These are phyloP conservation scores for Pythium dissimile DNA, from an alignment of 352 stramenopile species.

Conservation along the genomic window DNA sequence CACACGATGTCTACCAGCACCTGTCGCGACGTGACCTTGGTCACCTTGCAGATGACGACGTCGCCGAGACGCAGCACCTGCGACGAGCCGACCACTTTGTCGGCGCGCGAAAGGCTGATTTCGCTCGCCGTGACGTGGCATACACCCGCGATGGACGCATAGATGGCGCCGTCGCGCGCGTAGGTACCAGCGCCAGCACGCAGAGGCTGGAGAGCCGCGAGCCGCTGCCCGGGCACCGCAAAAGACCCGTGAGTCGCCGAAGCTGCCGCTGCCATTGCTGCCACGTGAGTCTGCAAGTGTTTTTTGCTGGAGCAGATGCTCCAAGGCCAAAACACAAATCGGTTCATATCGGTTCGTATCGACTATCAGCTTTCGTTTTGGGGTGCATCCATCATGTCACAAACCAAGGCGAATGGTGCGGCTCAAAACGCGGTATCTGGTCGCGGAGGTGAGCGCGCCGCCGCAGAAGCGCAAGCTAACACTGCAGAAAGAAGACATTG, in stretches of 20 bases:
- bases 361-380: neutral
- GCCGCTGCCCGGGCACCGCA: slow-evolving; percentile 55
- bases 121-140: slow-evolving; percentile 35
- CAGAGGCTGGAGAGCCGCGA: slow-evolving; percentile 36
- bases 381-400: neutral
- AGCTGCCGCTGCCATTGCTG: slow-evolving; percentile 21
- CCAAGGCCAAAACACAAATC: neutral
- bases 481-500: slow-evolving; percentile 61
- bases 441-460: slow-evolving; percentile 44
- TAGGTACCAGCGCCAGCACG: slow-evolving; percentile 51
- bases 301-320: slow-evolving; percentile 3
- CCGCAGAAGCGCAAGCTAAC: slow-evolving; percentile 37
- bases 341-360: slow-evolving; percentile 5
- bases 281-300: neutral
- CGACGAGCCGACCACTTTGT: slow-evolving; percentile 58
- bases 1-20: slow-evolving; percentile 78
- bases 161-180: slow-evolving; percentile 57
- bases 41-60: slow-evolving; percentile 57
- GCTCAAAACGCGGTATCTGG: slow-evolving; percentile 73
- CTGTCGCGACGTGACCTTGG: slow-evolving; percentile 69
- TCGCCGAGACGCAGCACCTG: slow-evolving; percentile 70
- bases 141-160: slow-evolving; percentile 58
- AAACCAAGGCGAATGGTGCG: slow-evolving; percentile 48
- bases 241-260: slow-evolving; percentile 18
- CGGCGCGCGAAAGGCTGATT: slow-evolving; percentile 43